These are phyloP conservation scores for Clitopilus passeckerianus DNA, from an alignment of 768 basidiomycete genomes.

Conservation along the genomic window DNA sequence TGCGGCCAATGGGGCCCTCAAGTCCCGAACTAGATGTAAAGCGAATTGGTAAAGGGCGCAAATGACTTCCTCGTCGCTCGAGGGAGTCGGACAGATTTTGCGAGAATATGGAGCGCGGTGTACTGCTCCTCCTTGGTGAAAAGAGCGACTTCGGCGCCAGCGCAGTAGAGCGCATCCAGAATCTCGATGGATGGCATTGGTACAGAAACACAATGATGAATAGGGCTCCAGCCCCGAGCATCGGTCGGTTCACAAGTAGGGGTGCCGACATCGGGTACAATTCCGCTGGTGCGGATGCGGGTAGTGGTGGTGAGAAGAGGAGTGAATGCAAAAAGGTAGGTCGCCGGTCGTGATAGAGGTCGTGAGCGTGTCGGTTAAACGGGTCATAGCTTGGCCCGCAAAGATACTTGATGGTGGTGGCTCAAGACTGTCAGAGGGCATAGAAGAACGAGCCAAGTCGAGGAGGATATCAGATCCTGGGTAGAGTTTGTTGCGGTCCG, in stretches of 20 bases:
- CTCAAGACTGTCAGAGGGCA: slow-evolving; percentile 32
- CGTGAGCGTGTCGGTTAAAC: slow-evolving; percentile 47
- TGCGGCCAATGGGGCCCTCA: slow-evolving; percentile 65
- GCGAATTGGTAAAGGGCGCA: slow-evolving; percentile 51
- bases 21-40: slow-evolving; percentile 63
- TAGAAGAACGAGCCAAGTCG: slow-evolving; percentile 30
- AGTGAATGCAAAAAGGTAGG: slow-evolving; percentile 45
- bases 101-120: slow-evolving; percentile 67
- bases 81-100: slow-evolving; percentile 29
- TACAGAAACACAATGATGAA: slow-evolving; percentile 64
- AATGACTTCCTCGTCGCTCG: slow-evolving; percentile 26
- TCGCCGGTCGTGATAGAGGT: slow-evolving; percentile 47
- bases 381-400: slow-evolving; percentile 32
- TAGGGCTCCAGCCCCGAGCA: slow-evolving; percentile 62
- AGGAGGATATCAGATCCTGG: slow-evolving; percentile 32
- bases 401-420: slow-evolving; percentile 38
- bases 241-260: slow-evolving; percentile 68
- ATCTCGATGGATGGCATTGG: slow-evolving; percentile 52
- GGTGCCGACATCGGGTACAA: slow-evolving; percentile 43
- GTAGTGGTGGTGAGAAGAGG: slow-evolving; percentile 44
- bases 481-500: slow-evolving; percentile 29
- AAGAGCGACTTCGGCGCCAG: slow-evolving; percentile 69
- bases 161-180: slow-evolving; percentile 68
- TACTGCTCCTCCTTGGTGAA: slow-evolving; percentile 62
- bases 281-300: slow-evolving; percentile 30